Evolutionary conservation across 2,329 filamentous ascomycete species (phyloP).

Genomic region (Colletotrichum viniferum): DNA sequence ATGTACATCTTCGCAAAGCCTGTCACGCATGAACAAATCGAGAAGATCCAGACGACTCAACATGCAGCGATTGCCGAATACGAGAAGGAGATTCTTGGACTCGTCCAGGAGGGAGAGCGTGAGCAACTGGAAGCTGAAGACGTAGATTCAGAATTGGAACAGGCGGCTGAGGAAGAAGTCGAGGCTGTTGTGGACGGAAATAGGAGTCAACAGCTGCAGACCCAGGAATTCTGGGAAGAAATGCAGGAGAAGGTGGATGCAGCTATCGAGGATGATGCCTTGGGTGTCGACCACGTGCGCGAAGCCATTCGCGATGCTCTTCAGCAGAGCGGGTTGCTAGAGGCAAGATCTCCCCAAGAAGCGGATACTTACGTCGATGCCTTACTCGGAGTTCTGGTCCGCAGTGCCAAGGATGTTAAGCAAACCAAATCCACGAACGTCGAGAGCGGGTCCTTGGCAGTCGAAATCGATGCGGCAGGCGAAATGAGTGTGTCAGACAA

Average conservation of each 20-base stretch:
- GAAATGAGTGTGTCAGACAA: neutral
- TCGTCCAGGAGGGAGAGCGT: slow-evolving; percentile 38
- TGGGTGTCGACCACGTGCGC: slow-evolving; percentile 54
- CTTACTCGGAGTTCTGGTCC: slow-evolving; percentile 53
- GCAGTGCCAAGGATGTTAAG: slow-evolving; percentile 20
- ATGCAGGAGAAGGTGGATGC: slow-evolving; percentile 60
- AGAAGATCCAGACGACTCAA: slow-evolving; percentile 72
- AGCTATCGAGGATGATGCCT: slow-evolving; percentile 61
- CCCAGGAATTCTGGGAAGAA: slow-evolving; percentile 54
- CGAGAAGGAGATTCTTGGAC: slow-evolving; percentile 65
- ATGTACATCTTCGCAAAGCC: slow-evolving; percentile 94
- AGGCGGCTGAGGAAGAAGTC: slow-evolving; percentile 9
- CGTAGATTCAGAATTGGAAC: slow-evolving; percentile 20
- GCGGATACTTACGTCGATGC: slow-evolving; percentile 53
- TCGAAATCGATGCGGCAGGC: neutral
- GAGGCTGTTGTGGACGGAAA: slow-evolving; percentile 16
- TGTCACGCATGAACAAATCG: slow-evolving; percentile 73
- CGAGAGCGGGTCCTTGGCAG: neutral
- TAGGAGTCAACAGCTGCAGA: slow-evolving; percentile 29
- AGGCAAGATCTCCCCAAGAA: slow-evolving; percentile 48
- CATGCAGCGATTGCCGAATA: slow-evolving; percentile 71
- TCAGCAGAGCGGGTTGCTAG: slow-evolving; percentile 57
- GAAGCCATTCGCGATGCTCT: slow-evolving; percentile 61
- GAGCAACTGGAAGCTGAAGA: slow-evolving; percentile 2
- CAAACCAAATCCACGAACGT: neutral